Base-by-base conservation (phyloP, 2,329 filamentous ascomycete species). In the Alternaria sp. region DNA sequence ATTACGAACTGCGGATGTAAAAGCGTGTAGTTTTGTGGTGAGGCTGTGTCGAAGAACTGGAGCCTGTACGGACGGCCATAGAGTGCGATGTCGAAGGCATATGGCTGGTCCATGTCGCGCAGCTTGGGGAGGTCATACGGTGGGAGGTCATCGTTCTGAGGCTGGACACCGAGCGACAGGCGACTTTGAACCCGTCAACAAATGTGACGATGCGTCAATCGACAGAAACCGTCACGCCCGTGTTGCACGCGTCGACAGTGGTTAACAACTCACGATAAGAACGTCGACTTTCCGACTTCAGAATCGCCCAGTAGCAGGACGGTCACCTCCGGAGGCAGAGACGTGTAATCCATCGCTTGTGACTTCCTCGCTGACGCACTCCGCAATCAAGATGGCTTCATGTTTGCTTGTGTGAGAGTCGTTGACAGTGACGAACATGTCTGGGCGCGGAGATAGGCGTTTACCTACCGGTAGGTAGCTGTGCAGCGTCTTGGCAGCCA, bases 281-380 rank as follows among this genome's bases (percentile, higher is more conserved):
- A 88, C 9, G 84, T 86, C 50, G 86, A 85, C 75, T 88, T 88
- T 56, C 86, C 86, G 44, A 86, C 85, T 50, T 83, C 84, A 36
- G 81, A 70, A 58, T 88, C 86, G 51, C 86, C 86, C 2, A 88
- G 78, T 14, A 88, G 77, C 6, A 88, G 79, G 49, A 88, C 81
- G 24, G 77, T 80, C 14, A 67, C 36, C 33, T 67, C 65, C n/a
- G 72, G 72, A 8, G 71, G 58, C 0, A 61, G 9, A 8, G 56
- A 31, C 4, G 58, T 45, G 26, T 67, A 65, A 5, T 70, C 68
- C 71, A 74, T 73, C 41, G 31, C 28, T 13, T 29, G 7, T 28
- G 10, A n/a, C 11, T 36, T 59, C 55, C 55, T 48, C 37, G 41
- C 37, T 26, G 54, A 45, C 46, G 8, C 34, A 44, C 23, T 31